These are phyloP conservation scores for Aspergillus brasiliensis DNA, from an alignment of 2,329 filamentous ascomycete species.

Conservation along the genomic window DNA sequence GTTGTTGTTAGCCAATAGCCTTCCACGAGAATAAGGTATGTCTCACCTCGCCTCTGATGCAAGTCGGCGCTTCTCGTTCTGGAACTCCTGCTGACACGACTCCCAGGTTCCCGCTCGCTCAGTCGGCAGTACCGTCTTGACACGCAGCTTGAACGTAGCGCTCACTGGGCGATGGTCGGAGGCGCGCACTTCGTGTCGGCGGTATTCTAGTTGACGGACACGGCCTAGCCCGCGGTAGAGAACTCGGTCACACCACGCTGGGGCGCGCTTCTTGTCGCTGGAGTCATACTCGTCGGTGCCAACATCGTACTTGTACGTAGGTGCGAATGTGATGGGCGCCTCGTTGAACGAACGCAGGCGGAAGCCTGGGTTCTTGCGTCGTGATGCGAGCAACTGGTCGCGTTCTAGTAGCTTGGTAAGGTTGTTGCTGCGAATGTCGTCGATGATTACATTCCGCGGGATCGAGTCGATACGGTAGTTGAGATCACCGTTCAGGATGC, in stretches of 20 bases:
- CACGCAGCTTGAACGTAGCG: conserved; percentile 75
- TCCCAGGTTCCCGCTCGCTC: conserved; percentile 69
- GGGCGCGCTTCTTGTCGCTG: conserved; percentile 89
- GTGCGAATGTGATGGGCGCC: conserved; percentile 84
- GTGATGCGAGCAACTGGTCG: conserved; percentile 87
- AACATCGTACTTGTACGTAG: conserved; percentile 98
- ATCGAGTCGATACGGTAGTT: conserved; percentile 99
- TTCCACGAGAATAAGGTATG: conserved; percentile 2
- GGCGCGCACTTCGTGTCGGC: conserved; percentile 82
- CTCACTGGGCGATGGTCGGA: conserved; percentile 94
- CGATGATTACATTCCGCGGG: conserved; percentile 88
- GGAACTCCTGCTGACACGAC: conserved; percentile 73
- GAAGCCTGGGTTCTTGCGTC: conserved; percentile 87
- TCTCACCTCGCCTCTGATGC: conserved; percentile 72
- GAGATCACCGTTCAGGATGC: conserved; percentile 90
- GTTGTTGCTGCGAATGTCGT: conserved; percentile 78
- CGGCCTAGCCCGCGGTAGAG: conserved; percentile 81
- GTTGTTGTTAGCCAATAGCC: conserved; percentile 9
- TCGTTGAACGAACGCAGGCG: conserved; percentile 88
- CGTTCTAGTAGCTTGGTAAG: conserved; percentile 84
- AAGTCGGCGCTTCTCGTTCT: conserved; percentile 68
- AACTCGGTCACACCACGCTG: conserved; percentile 94
- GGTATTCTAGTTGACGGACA: conserved; percentile 85
- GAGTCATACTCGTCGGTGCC: conserved; percentile 92
- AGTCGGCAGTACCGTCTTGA: conserved; percentile 77